Conservation (phyloP, 2,329 filamentous ascomycete species). For the Ophiostoma sp. region DNA sequence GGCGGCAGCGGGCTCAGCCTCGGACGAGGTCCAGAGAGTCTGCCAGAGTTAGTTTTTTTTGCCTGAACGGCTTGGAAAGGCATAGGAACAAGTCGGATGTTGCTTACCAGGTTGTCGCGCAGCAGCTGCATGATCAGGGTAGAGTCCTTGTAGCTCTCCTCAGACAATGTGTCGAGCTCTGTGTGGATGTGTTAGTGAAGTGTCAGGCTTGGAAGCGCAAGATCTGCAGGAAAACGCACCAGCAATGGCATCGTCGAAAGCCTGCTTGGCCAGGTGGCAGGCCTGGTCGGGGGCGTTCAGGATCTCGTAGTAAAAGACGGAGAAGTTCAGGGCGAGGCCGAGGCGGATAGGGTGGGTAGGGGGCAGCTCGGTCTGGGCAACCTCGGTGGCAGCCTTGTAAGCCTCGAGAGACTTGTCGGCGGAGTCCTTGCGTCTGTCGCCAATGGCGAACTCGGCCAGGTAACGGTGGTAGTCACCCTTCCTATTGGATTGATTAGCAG, state of each 20-base stretch:
- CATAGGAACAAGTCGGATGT: constrained; percentile 95
- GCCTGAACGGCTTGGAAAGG: constrained; percentile 27
- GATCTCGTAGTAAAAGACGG: constrained; percentile 62
- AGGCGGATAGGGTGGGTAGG: constrained; percentile 92
- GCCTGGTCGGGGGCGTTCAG: constrained; percentile 97
- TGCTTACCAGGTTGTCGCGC: constrained; percentile 91
- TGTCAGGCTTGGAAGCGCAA: not conserved
- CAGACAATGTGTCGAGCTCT: constrained; percentile 93
- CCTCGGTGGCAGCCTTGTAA: constrained; percentile 89
- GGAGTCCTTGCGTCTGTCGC: constrained; percentile 90
- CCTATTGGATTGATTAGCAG: constrained; percentile 46
- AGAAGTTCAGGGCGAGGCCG: constrained; percentile 74
- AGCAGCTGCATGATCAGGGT: constrained; percentile 99
- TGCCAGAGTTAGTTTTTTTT: constrained; percentile 40
- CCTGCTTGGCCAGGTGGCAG: constrained; percentile 95
- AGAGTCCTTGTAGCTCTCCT: constrained; percentile 98
- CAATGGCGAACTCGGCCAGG: constrained; percentile 91
- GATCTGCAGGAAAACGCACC: not conserved
- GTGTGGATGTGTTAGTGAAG: not conserved
- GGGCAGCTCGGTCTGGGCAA: constrained; percentile 80
- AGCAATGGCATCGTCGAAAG: constrained; percentile 94
- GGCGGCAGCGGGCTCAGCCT: constrained; percentile 59
- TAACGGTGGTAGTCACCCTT: constrained; percentile 99
- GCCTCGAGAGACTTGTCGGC: constrained; percentile 93
- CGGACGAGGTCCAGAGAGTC: constrained; percentile 94